Evolutionary conservation across 345 rosid genomes (phyloP), one percentile per base, ranked within the genome.

Genomic region (Dipteronia dyeriana): DNA sequence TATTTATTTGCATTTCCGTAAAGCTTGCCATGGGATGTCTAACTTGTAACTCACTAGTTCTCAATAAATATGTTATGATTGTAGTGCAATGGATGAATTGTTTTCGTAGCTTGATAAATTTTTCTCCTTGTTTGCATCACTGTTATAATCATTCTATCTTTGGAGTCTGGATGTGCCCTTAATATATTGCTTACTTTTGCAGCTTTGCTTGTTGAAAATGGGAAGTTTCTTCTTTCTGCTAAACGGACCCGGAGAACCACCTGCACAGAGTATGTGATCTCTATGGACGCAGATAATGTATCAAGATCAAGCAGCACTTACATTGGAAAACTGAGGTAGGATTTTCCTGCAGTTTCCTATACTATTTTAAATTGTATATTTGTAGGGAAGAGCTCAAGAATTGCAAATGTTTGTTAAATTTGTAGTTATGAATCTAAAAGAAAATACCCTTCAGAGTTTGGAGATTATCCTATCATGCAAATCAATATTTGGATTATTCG

Each of bases 221-320:
- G 98, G n/a, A 95, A 93, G 88, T 95, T 93, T 74, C 94, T 93
- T 83, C 93, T 93, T 56, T 93, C 97, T 22, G 97, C 97, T 0
- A 95, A 95, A 84, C 89, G 95, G 34, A 93, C 92, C 29, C 78
- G 97, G 82, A 89, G 97, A 88, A 93, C 95, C 68, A 90, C 97
- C 10, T 86, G 91, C 91, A 93, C 98, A 0, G 98, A 95, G 87
- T 95, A 95, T 68, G 93, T 95, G 26, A 87, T 95, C 86, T 93
- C 98, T 43, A 91, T 93, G 92, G 91, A 93, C 68, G 94, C 94
- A 0, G 97, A 90, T 76, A 93, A 87, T 66, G 90, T 93, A 76
- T 93, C 98, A 3, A 89, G 95, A 84, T 93, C 98, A 76, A 93
- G 93, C 83, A 88, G 85, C 82, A 89, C 93, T 43, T 93, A 93